Conservation (phyloP, 2,329 filamentous ascomycete species). For the Penicillium italicum region DNA sequence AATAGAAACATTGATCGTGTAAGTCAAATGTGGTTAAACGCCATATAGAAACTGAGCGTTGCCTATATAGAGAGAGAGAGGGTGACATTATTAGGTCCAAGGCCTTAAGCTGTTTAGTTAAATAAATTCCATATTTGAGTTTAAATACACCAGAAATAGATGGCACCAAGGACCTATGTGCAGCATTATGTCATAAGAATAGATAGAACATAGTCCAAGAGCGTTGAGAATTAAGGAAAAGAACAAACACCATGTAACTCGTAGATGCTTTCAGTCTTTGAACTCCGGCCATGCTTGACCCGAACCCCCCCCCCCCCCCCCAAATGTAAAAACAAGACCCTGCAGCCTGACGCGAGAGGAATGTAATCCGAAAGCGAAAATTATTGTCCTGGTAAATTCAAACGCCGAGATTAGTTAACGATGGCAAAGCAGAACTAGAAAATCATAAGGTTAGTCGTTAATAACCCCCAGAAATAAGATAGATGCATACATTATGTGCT, state of each 20-base stretch:
- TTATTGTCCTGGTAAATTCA: slow-evolving; percentile 9
- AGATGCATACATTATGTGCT: slow-evolving; percentile 5
- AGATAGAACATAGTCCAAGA: slow-evolving; percentile 1
- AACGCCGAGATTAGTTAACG: slow-evolving; percentile 17
- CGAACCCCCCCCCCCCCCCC: too few species aligned
- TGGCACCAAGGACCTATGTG: neutral
- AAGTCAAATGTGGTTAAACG: neutral
- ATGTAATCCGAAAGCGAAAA: slow-evolving; percentile 2
- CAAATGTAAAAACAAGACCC: slow-evolving; percentile 9
- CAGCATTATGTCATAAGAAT: slow-evolving; percentile 31
- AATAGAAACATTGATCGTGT: neutral
- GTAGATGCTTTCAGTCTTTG: slow-evolving; percentile 20
- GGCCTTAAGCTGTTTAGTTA: neutral
- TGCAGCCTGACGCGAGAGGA: slow-evolving; percentile 9
- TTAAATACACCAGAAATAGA: neutral
- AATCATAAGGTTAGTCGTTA: neutral
- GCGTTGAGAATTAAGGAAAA: slow-evolving; percentile 10
- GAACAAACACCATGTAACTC: slow-evolving; percentile 8
- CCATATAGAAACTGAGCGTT: too few species aligned
- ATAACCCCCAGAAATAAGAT: neutral
- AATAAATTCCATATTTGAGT: neutral
- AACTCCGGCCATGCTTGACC: slow-evolving; percentile 28
- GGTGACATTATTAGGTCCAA: neutral
- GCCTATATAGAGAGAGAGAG: neutral
- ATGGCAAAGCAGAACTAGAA: slow-evolving; percentile 4